Evolutionary conservation across 106 monocot genomes (phyloP).

Genomic region (Dactylorhiza incarnata): DNA sequence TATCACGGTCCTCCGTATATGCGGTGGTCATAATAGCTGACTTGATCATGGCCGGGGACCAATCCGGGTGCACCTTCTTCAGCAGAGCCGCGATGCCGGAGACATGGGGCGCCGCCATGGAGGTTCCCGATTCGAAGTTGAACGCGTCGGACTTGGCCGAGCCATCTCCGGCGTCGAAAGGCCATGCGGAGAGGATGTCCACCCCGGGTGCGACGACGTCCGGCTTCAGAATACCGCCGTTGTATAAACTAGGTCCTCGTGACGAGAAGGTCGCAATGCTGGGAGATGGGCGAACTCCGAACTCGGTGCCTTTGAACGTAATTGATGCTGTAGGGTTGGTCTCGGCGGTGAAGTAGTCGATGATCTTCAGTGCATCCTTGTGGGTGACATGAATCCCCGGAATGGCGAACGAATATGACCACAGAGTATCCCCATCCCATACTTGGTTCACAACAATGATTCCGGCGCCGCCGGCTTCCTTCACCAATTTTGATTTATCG

Average conservation of each 20-base stretch:
- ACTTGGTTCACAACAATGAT: constrained; percentile 13
- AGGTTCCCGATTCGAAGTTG: constrained; percentile 3
- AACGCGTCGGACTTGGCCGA: neutral
- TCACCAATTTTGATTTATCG: constrained; percentile 18
- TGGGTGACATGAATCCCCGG: constrained; percentile 15
- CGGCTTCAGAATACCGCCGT: constrained; percentile 9
- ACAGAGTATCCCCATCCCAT: neutral
- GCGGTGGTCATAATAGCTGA: constrained; percentile 26
- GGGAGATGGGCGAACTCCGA: neutral
- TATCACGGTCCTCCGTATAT: neutral
- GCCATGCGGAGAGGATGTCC: constrained; percentile 15
- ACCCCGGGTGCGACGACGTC: constrained; percentile 15
- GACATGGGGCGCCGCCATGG: constrained; percentile 13
- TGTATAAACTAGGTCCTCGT: constrained; percentile 9
- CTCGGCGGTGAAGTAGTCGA: neutral
- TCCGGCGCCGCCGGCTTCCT: constrained; percentile 27
- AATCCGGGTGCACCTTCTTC: constrained; percentile 10
- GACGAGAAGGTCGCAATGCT: constrained; percentile 13
- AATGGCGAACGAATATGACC: constrained; percentile 2
- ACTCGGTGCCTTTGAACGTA: constrained; percentile 7
- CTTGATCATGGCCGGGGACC: constrained; percentile 26
- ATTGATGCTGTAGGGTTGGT: neutral
- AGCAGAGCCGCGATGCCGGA: constrained; percentile 12
- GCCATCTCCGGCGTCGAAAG: neutral
- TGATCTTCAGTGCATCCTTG: constrained; percentile 8